Evolutionary conservation across 2,329 filamentous ascomycete genomes (phyloP).

Genomic region (Ophioceras dolichostomum): DNA sequence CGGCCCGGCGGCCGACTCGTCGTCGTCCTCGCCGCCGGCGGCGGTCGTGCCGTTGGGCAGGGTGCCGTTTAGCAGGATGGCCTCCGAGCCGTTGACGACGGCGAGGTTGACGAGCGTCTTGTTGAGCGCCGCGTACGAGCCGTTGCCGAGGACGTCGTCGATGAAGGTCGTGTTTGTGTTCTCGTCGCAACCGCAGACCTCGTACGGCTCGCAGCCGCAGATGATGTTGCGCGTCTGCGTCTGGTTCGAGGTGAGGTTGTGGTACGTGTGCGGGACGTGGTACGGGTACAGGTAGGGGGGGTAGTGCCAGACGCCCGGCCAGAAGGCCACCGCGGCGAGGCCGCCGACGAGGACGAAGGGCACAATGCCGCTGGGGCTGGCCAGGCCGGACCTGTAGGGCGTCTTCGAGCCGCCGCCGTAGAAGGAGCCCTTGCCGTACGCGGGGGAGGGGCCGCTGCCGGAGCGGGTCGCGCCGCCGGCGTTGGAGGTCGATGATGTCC

Average conservation of each 20-base stretch:
- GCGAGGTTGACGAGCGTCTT: constrained; percentile 49
- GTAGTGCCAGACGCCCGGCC: constrained; percentile 54
- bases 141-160: constrained; percentile 51
- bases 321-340: constrained; percentile 37
- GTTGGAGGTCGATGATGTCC: constrained; percentile 20
- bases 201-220: constrained; percentile 46
- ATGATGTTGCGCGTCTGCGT: constrained; percentile 49
- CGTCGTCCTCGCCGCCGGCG: constrained; percentile 27
- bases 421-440: constrained; percentile 49
- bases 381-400: constrained; percentile 47
- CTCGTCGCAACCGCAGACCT: constrained; percentile 57
- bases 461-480: constrained; percentile 38
- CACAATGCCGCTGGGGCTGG: constrained; percentile 32
- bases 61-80: constrained; percentile 64
- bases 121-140: constrained; percentile 47
- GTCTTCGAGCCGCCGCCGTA: constrained; percentile 53
- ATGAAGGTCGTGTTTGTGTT: constrained; percentile 48
- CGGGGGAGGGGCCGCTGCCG: constrained; percentile 44
- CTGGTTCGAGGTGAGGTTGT: constrained; percentile 35
- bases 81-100: constrained; percentile 48
- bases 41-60: constrained; percentile 55
- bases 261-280: constrained; percentile 31
- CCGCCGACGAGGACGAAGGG: constrained; percentile 38
- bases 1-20: constrained; percentile 20
- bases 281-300: constrained; percentile 51